These are phyloP conservation scores for Zalaria sp. DNA, from an alignment of 2,329 filamentous ascomycete species.

Conservation along the genomic window DNA sequence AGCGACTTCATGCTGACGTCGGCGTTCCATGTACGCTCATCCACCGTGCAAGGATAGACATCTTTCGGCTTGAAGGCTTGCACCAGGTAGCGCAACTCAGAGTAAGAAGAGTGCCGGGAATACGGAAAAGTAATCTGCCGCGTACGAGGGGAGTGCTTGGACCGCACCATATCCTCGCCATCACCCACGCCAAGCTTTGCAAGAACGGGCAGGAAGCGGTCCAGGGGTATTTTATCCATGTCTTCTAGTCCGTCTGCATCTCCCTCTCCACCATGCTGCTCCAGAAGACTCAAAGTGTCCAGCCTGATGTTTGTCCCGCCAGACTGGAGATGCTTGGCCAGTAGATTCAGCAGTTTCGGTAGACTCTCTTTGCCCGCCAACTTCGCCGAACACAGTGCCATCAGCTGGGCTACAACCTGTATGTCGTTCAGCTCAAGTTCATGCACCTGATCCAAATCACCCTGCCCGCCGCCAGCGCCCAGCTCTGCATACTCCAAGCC, in stretches of 20 bases:
- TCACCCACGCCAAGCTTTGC: constrained; percentile 14
- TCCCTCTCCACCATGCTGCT: not conserved
- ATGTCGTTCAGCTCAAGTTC: constrained; percentile 47
- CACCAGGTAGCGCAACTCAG: constrained; percentile 61
- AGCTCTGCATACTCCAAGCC: constrained; percentile 56
- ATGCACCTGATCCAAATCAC: constrained; percentile 54
- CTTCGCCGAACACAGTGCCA: constrained; percentile 32
- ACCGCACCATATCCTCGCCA: not conserved
- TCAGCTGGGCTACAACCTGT: constrained; percentile 36
- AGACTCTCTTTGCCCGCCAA: constrained; percentile 20
- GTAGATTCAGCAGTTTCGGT: constrained; percentile 19
- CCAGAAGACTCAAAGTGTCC: constrained; percentile 6
- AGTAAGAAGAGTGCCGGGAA: constrained; percentile 77
- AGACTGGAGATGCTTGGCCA: constrained; percentile 12
- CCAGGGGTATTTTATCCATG: constrained; percentile 15
- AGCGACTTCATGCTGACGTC: constrained; percentile 49
- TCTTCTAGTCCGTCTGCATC: constrained; percentile 6
- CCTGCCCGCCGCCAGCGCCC: constrained; percentile 66
- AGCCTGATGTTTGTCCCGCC: constrained; percentile 12
- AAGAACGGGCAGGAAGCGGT: constrained; percentile 16
- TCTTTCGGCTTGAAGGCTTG: constrained; percentile 56
- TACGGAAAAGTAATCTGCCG: constrained; percentile 55
- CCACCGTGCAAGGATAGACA: constrained; percentile 65
- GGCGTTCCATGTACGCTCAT: constrained; percentile 48
- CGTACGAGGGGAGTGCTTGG: constrained; percentile 1